Evolutionary conservation across 257 asterid species (phyloP), one percentile per base, ranked within the genome.

Genomic region (Datura wrightii): DNA sequence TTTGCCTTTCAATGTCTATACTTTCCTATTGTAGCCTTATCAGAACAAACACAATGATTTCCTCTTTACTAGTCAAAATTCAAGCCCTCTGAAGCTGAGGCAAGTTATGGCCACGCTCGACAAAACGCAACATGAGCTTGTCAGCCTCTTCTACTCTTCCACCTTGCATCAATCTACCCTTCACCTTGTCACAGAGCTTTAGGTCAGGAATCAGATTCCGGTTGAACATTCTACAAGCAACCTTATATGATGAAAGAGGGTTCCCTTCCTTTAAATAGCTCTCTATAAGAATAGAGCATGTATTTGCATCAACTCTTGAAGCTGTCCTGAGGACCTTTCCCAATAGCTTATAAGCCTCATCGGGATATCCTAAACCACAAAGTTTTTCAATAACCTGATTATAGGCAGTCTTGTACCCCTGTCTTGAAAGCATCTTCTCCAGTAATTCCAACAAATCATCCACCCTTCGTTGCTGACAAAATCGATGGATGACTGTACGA

Each of bases 141-240:
- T 96, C 98, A 8, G 99, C 95, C 91, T 96, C 98, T 15, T 91
- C 87, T 52, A 84, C 79, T 78, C 90, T 93, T 86, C 90, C 88
- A 67, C 80, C 87, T 36, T 82, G 59, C 79, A 90, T 56, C 90
- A 96, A 89, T 82, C 88, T 89, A 86, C 91, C 91, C 86, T 93
- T 89, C 86, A 96, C 96, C 86, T 89, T 91, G 87, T 93, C 97
- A 81, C 98, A 96, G 78, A 96, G 84, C 90, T 91, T 94, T 66
- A 94, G 84, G 66, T 96, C 96, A 42, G 98, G 99, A 78, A 94
- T 85, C 87, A 96, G 88, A 89, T 96, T 94, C 62, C 97, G 90
- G 86, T 91, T 88, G 87, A 96, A 94, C 99, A 96, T 96, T 83
- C 97, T 89, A 90, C 98, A 93, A 15, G 97, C 98, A 65, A 96